phyloP scores from a whole-genome alignment of 2,329 filamentous ascomycete genomes.

The Aureobasidium sp. region DNA sequence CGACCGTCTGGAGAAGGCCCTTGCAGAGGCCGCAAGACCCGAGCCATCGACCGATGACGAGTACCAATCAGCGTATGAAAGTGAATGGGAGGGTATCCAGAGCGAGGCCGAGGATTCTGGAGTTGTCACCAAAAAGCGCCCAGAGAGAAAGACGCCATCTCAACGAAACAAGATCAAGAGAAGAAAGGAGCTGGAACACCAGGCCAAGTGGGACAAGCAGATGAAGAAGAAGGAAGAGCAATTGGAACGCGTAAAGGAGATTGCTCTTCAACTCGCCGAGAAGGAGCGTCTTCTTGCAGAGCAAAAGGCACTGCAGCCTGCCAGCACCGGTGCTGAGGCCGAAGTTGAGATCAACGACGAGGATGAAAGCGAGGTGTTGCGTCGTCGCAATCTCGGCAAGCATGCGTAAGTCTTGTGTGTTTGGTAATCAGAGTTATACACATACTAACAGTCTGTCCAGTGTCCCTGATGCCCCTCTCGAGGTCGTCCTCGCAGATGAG shows the following conservation, averaged over 20 bases:
- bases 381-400: slow-evolving; percentile 65
- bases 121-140: slow-evolving; percentile 60
- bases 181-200: slow-evolving; percentile 78
- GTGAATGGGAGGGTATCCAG: slow-evolving; percentile 57
- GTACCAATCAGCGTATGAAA: slow-evolving; percentile 91
- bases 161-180: slow-evolving; percentile 85
- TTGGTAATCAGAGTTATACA: background rate
- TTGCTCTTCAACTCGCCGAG: slow-evolving; percentile 57
- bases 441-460: slow-evolving; percentile 30
- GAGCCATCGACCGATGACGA: slow-evolving; percentile 68
- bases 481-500: slow-evolving; percentile 45
- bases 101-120: slow-evolving; percentile 49
- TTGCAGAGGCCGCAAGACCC: slow-evolving; percentile 67
- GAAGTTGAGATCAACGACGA: slow-evolving; percentile 21
- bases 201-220: slow-evolving; percentile 66
- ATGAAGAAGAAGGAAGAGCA: slow-evolving; percentile 69
- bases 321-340: slow-evolving; percentile 24
- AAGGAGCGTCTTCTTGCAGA: slow-evolving; percentile 37
- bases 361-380: slow-evolving; percentile 37
- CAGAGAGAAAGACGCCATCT: slow-evolving; percentile 74
- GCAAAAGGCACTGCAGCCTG: slow-evolving; percentile 18
- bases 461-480: slow-evolving; percentile 59
- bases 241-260: slow-evolving; percentile 61
- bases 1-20: slow-evolving; percentile 60
- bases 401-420: slow-evolving; percentile 41